These are phyloP conservation scores for Cudoniella acicularis DNA, from an alignment of 495 filamentous ascomycete species.

Conservation along the genomic window DNA sequence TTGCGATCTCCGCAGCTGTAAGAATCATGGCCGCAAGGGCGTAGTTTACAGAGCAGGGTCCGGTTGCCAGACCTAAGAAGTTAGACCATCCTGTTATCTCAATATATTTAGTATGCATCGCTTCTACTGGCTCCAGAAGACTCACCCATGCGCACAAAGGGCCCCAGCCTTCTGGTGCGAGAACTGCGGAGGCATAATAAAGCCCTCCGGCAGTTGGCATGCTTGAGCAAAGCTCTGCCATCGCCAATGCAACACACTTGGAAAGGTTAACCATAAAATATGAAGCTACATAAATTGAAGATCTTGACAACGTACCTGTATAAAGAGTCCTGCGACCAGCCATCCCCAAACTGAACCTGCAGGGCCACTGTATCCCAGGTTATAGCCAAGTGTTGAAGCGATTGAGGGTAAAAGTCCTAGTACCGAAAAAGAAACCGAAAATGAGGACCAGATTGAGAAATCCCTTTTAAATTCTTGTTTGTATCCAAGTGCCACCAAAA, in stretches of 20 bases:
- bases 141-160: conserved; percentile 43
- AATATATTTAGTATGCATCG: conserved; percentile 21
- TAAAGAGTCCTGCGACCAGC: conserved; percentile 68
- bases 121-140: conserved; percentile 28
- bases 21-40: conserved; percentile 64
- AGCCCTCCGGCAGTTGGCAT: conserved; percentile 70
- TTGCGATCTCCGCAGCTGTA: conserved; percentile 60
- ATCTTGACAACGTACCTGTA: no score
- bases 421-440: conserved; percentile 71
- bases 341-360: conserved; percentile 80
- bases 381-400: conserved; percentile 69
- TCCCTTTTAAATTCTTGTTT: conserved; percentile 77
- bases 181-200: conserved; percentile 71
- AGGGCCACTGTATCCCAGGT: conserved; percentile 75
- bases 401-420: conserved; percentile 68
- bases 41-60: conserved; percentile 51
- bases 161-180: conserved; percentile 70
- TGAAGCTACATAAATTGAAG: no score
- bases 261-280: no score
- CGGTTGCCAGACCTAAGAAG: conserved; percentile 65
- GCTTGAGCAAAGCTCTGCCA: conserved; percentile 62
- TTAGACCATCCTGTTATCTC: conserved; percentile 72
- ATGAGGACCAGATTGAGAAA: conserved; percentile 69
- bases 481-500: conserved; percentile 67
- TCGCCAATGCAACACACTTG: conserved; percentile 58